Evolutionary conservation across 2,329 filamentous ascomycete genomes (phyloP).

Genomic region (Stylonectria norvegica): DNA sequence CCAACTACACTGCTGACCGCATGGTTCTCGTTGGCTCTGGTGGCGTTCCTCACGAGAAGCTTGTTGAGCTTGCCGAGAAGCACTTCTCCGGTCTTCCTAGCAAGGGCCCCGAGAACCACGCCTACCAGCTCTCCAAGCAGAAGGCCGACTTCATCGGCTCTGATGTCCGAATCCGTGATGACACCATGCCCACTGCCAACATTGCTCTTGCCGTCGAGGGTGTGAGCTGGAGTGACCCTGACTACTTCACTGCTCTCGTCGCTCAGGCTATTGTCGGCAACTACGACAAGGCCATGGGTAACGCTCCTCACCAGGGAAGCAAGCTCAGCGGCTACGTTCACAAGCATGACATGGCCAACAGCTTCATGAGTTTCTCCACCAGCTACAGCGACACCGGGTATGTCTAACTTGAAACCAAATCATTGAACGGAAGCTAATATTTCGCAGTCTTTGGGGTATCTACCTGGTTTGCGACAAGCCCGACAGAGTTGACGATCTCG

Average conservation of each 20-base stretch:
- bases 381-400: conserved; percentile 99
- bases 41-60: conserved; percentile 87
- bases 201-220: conserved; percentile 98
- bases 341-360: conserved; percentile 94
- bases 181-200: conserved; percentile 93
- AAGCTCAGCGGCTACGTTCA: conserved; percentile 94
- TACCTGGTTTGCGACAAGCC: conserved; percentile 93
- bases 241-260: conserved; percentile 98
- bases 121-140: conserved; percentile 75
- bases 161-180: conserved; percentile 91
- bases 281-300: conserved; percentile 99
- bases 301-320: conserved; percentile 94
- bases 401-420: conserved; percentile 34
- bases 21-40: conserved; percentile 98
- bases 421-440: conserved; percentile 20
- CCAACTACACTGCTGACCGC: conserved; percentile 98
- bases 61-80: conserved; percentile 93
- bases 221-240: conserved; percentile 98
- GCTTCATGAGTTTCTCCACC: conserved; percentile 99
- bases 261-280: conserved; percentile 98
- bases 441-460: conserved; percentile 91
- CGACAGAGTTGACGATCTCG: conserved; percentile 85
- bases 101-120: conserved; percentile 69
- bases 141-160: conserved; percentile 96
- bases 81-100: conserved; percentile 80